Base-by-base conservation (phyloP, 768 basidiomycete genomes). In the Strobilomyces confusus region DNA sequence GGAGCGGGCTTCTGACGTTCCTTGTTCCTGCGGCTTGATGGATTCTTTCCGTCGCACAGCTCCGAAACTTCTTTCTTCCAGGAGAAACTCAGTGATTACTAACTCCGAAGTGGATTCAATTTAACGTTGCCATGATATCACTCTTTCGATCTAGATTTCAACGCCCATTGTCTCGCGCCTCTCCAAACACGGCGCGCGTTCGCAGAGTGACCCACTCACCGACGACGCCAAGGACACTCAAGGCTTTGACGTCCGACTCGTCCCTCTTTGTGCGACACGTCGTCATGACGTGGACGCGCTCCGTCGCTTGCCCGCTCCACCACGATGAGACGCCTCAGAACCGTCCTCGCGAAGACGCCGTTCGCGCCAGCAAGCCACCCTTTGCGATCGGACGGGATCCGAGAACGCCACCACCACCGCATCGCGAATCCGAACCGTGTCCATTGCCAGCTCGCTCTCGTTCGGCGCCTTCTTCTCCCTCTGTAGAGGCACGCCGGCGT, bases 121-220 rank as follows among this genome's bases (percentile, higher is more conserved):
- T n/a, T 49, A 44, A 51, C 50, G 43, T 51, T 51, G 34, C 43
- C 13, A 44, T 44, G 49, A 51, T 50, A 42, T 50, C 29, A 32
- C 29, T 40, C 36, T 20, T 19, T 15, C 36, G 36, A 37, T 37
- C 36, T 17, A 19, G 33, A 48, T 48, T 23, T 19, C 23, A 19
- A 23, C 34, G 20, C 20, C 7, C 8, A 25, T 23, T 23, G 23
- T 23, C 13, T 19, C 20, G 44, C 11, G 12, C 29, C 5, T 2
- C 6, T n/a, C 29, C 29, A 30, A 32, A 20, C 13, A 15, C 22
- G 14, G 36, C 23, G 26, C 26, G 7, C 43, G 43, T 44, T 44
- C n/a, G 26, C 29, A 44, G 43, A 44, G 43, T 26, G 43, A 44
- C 43, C 5, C 0, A 9, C 25, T 23, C 25, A 4, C n/a, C 29